Conservation (phyloP, 805 yeast species). For the Komagataella pseudopastoris region DNA sequence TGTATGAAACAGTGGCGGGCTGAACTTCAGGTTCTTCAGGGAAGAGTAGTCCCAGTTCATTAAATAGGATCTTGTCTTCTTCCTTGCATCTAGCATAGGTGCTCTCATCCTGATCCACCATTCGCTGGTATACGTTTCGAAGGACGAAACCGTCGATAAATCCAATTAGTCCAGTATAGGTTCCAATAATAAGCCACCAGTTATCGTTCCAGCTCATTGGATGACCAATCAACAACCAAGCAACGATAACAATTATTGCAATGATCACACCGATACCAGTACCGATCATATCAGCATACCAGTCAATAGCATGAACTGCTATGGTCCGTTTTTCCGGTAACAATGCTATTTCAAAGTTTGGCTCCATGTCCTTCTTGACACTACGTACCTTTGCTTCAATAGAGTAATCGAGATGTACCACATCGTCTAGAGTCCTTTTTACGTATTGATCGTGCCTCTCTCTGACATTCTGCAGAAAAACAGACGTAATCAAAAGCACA, state of each 20-base stretch:
- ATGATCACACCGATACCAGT: slow-evolving; percentile 25
- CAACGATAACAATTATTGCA: slow-evolving; percentile 17
- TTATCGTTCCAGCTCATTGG: slow-evolving; percentile 21
- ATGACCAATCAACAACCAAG: slow-evolving; percentile 24
- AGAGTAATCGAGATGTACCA: slow-evolving; percentile 14
- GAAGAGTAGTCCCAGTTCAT: slow-evolving; percentile 12
- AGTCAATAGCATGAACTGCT: slow-evolving; percentile 15
- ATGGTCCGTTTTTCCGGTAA: background rate
- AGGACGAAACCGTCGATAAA: slow-evolving; percentile 28
- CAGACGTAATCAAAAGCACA: slow-evolving; percentile 18
- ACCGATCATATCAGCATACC: slow-evolving; percentile 28
- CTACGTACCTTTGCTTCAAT: slow-evolving; percentile 15
- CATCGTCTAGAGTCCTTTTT: slow-evolving; percentile 4
- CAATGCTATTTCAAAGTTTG: slow-evolving; percentile 8
- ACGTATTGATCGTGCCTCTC: slow-evolving; percentile 21
- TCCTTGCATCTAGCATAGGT: slow-evolving; percentile 15
- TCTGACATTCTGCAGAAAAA: slow-evolving; percentile 24
- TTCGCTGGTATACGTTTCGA: slow-evolving; percentile 22
- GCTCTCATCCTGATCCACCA: slow-evolving; percentile 7
- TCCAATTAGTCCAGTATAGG: slow-evolving; percentile 30
- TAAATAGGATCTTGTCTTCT: slow-evolving; percentile 19
- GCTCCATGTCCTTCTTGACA: slow-evolving; percentile 9
- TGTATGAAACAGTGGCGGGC: slow-evolving; percentile 1
- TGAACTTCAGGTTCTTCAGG: slow-evolving; percentile 3
- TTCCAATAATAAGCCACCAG: slow-evolving; percentile 34